Evolutionary conservation across 2,329 filamentous ascomycete genomes (phyloP).

Genomic region (Alternaria sp.): DNA sequence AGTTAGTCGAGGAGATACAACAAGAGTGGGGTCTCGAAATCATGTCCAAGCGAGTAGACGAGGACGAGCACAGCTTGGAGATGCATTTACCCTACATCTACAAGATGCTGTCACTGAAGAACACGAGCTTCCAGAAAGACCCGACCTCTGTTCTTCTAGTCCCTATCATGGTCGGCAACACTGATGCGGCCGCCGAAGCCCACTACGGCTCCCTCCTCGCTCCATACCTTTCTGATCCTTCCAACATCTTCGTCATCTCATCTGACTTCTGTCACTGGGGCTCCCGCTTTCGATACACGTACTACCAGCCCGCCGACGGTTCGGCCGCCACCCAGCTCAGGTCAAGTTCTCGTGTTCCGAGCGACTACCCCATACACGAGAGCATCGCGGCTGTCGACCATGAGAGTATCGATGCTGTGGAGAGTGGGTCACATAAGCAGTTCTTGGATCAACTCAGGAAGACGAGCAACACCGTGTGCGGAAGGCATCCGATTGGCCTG

Average conservation of each 20-base stretch:
- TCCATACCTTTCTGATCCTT: constrained; percentile 77
- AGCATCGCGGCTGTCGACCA: constrained; percentile 83
- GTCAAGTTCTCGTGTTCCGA: constrained; percentile 56
- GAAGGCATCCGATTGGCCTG: constrained; percentile 92
- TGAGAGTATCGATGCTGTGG: constrained; percentile 83
- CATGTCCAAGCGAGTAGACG: constrained; percentile 73
- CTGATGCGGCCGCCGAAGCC: constrained; percentile 70
- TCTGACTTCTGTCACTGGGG: constrained; percentile 99
- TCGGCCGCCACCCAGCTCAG: constrained; percentile 42
- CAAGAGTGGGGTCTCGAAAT: constrained; percentile 40
- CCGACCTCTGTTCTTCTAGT: constrained; percentile 76
- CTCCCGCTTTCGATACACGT: constrained; percentile 79
- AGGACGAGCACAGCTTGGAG: constrained; percentile 90
- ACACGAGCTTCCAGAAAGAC: constrained; percentile 42
- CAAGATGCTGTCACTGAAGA: constrained; percentile 69
- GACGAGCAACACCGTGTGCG: constrained; percentile 92
- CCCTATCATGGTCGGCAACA: constrained; percentile 85
- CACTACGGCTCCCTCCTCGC: constrained; percentile 74
- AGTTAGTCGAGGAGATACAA: constrained; percentile 59
- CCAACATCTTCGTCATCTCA: constrained; percentile 85
- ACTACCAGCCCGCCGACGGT: constrained; percentile 68
- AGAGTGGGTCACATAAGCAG: constrained; percentile 72
- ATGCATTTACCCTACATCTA: constrained; percentile 97
- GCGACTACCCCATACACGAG: constrained; percentile 74
- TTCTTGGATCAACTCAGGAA: constrained; percentile 74